Base-by-base conservation (phyloP, 805 yeast genomes). In the Candida sonorensis region DNA sequence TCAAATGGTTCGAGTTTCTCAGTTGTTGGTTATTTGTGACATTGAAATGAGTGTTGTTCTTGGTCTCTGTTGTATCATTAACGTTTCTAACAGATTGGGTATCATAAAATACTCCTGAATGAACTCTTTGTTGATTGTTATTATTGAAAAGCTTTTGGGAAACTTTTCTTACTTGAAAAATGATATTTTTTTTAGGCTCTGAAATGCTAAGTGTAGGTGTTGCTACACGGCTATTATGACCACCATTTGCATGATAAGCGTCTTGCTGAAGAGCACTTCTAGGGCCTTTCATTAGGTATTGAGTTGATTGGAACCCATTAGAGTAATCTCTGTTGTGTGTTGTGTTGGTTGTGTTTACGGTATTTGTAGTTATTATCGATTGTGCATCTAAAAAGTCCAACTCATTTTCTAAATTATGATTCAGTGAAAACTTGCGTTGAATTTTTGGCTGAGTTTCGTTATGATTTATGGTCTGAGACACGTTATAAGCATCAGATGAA, bases 161-260 rank as follows among this genome's bases (percentile, higher is more conserved):
- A 3, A 54, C 55, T 29, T 51, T 45, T 22, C 57, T 34, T 2
- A 53, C 55, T 30, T 53, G 52, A 0, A 58, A 54, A 2, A 51
- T 42, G 15, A 44, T 43, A n/a, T 37, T 37, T 14, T 28, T 35
- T 29, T 16, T 44, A 17, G 34, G 41, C 7, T 34, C 34, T 3
- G 41, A 24, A 5, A 27, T 12, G 25, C 22, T 37, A 12, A 13
- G 17, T 6, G 27, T 29, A 6, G 31, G n/a, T n/a, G 20, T 18
- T 9, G 9, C 20, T 18, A 18, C 20, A n/a, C n/a, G n/a, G n/a
- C n/a, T n/a, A n/a, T n/a, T n/a, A n/a, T n/a, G n/a, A n/a, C n/a
- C n/a, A n/a, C n/a, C n/a, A n/a, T n/a, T n/a, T n/a, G n/a, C n/a
- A n/a, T n/a, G n/a, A n/a, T n/a, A n/a, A n/a, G n/a, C n/a, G n/a